These are phyloP conservation scores for Penicillium silybi DNA, from an alignment of 495 filamentous ascomycete genomes.

Conservation along the genomic window DNA sequence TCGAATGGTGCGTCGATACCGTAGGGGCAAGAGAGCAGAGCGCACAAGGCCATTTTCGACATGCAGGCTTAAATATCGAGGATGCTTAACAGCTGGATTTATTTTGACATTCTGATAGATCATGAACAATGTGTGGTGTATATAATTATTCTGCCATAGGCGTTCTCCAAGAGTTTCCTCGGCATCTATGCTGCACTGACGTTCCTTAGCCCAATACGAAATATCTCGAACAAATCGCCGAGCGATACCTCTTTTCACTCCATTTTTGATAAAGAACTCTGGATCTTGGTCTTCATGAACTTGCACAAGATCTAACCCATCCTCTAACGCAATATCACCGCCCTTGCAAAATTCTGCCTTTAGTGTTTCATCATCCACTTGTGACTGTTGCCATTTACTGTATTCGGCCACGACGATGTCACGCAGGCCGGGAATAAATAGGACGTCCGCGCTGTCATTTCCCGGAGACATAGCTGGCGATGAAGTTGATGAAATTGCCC, in stretches of 20 bases:
- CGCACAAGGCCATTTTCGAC: constrained; percentile 7
- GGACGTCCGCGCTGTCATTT: not conserved
- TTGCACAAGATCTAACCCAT: constrained; percentile 23
- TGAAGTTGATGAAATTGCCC: too few relatives aligned
- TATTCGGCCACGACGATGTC: constrained; percentile 22
- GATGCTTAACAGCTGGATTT: too few relatives aligned
- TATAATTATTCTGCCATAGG: too few relatives aligned
- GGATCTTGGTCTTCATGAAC: constrained; percentile 22
- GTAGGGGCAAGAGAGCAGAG: constrained; percentile 9
- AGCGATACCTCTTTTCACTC: not conserved
- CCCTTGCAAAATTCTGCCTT: constrained; percentile 17
- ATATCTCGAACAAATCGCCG: not conserved
- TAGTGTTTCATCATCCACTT: constrained; percentile 11
- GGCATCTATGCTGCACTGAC: not conserved
- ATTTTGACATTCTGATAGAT: too few relatives aligned
- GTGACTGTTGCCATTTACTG: constrained; percentile 16
- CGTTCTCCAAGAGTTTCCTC: too few relatives aligned
- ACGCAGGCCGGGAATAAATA: constrained; percentile 2
- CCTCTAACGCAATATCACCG: constrained; percentile 9
- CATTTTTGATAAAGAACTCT: constrained; percentile 17
- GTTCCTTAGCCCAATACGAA: not conserved
- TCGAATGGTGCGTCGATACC: constrained; percentile 5
- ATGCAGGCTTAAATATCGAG: constrained; percentile 3
- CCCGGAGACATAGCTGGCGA: not conserved
- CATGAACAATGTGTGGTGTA: too few relatives aligned